A percentile compares a stretch with the other conserved stretches of the same genome.
Evolutionary conservation across 2,329 filamentous ascomycete species (phyloP).

Genomic region (Diaporthe citri): DNA sequence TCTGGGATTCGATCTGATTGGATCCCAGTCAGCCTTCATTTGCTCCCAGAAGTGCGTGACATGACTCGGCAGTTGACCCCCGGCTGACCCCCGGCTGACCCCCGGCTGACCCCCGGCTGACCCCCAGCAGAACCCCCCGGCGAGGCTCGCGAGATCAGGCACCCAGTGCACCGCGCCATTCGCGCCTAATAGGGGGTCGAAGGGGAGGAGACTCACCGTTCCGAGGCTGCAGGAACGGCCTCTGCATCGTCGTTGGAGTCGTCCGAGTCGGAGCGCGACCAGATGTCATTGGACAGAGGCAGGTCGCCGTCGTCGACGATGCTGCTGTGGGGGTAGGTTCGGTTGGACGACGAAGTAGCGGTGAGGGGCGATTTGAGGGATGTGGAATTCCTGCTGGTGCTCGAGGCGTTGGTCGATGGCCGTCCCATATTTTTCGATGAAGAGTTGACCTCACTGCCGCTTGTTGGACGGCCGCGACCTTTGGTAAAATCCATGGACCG

Average conservation of each 20-base stretch:
- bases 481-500: conserved; percentile 23
- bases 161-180: conserved; percentile 3
- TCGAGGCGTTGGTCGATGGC: conserved; percentile 27
- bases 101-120: conserved; percentile 11
- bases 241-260: conserved; percentile 40
- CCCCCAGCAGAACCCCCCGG: background rate
- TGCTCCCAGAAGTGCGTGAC: background rate
- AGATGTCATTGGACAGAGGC: conserved; percentile 40
- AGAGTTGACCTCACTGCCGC: conserved; percentile 15
- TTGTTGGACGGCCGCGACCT: conserved; percentile 24
- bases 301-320: conserved; percentile 27
- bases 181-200: conserved; percentile 23
- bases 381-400: conserved; percentile 29
- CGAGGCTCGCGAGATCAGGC: conserved; percentile 14
- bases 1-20: conserved; percentile 23
- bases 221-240: background rate
- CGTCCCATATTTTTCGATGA: conserved; percentile 21
- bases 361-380: conserved; percentile 36
- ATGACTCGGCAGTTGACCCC: conserved; percentile 25
- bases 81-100: background rate
- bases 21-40: conserved; percentile 18
- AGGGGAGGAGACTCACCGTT: conserved; percentile 22
- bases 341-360: conserved; percentile 41
- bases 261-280: conserved; percentile 44
- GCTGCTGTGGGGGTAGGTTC: conserved; percentile 34